These are phyloP conservation scores for Annulohypoxylon moriforme DNA, from an alignment of 495 filamentous ascomycete species.

Conservation along the genomic window DNA sequence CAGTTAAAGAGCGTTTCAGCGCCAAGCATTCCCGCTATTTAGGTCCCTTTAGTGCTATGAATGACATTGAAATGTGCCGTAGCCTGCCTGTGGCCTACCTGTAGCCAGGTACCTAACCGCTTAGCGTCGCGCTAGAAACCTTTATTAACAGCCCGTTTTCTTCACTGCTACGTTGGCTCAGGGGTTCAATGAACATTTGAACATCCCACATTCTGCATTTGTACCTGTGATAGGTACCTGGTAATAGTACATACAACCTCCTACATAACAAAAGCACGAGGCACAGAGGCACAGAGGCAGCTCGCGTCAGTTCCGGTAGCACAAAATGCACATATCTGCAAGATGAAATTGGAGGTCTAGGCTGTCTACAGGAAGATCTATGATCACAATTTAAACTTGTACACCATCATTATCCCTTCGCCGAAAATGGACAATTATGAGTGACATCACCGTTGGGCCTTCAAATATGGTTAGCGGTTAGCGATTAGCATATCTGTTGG, in stretches of 20 bases:
- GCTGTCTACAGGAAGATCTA: conserved; percentile 28
- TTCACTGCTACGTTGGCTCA: conserved; percentile 26
- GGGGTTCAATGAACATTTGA: conserved; percentile 22
- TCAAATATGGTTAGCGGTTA: not conserved
- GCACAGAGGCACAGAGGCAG: not conserved
- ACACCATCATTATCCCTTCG: conserved; percentile 21
- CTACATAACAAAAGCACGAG: not conserved
- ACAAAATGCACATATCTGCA: conserved; percentile 29
- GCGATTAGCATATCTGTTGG: conserved; percentile 13
- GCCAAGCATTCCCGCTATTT: conserved; percentile 36
- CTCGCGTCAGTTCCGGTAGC: conserved; percentile 18
- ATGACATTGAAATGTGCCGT: conserved; percentile 5
- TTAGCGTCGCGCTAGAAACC: conserved; percentile 29
- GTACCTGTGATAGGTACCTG: not conserved
- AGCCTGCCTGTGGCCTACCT: no score
- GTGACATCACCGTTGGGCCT: conserved; percentile 24
- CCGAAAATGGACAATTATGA: conserved; percentile 5
- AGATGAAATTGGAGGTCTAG: conserved; percentile 35
- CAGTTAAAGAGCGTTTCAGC: conserved; percentile 15
- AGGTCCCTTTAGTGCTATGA: conserved; percentile 14
- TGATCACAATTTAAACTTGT: conserved; percentile 37
- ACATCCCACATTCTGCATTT: not conserved
- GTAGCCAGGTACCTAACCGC: conserved; percentile 5
- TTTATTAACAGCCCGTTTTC: conserved; percentile 23
- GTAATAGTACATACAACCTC: not conserved